These are phyloP conservation scores for Wickerhamiella cacticola DNA, from an alignment of 805 yeast genomes.

Conservation along the genomic window DNA sequence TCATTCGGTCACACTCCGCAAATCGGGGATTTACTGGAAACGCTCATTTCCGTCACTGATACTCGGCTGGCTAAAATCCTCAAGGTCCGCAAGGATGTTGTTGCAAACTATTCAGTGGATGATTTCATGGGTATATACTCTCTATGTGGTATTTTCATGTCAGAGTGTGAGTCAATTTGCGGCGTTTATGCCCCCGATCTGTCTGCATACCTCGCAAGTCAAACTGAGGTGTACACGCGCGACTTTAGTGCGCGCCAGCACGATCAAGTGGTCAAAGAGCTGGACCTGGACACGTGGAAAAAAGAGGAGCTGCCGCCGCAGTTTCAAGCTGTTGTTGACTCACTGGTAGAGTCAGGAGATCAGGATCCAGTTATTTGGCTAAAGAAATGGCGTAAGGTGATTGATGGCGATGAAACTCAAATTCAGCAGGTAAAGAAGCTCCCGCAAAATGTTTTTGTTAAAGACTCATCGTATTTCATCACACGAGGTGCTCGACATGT, in stretches of 20 bases:
- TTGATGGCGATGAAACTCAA: not conserved
- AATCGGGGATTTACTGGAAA: constrained; percentile 50
- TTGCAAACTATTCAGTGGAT: constrained; percentile 43
- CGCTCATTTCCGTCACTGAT: constrained; percentile 61
- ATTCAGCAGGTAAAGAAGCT: not conserved
- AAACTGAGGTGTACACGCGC: constrained; percentile 46
- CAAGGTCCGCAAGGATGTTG: constrained; percentile 62
- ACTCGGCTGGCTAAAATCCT: constrained; percentile 65
- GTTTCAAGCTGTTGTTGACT: constrained; percentile 41
- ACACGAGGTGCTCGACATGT: constrained; percentile 38
- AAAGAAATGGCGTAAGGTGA: constrained; percentile 10
- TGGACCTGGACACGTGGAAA: constrained; percentile 70
- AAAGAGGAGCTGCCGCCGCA: constrained; percentile 46
- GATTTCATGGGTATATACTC: constrained; percentile 57
- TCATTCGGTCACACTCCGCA: constrained; percentile 44
- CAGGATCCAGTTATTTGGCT: constrained; percentile 41
- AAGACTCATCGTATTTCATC: constrained; percentile 45
- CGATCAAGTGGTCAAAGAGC: constrained; percentile 35
- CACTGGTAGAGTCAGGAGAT: constrained; percentile 38
- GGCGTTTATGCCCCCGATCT: constrained; percentile 54
- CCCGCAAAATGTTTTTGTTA: constrained; percentile 31
- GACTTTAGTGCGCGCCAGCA: constrained; percentile 43
- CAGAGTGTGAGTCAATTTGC: constrained; percentile 72
- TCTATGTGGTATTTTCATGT: constrained; percentile 54
- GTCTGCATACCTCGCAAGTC: constrained; percentile 54